Base-by-base conservation (phyloP, 2,329 filamentous ascomycete species). In the Trichophyton verrucosum region DNA sequence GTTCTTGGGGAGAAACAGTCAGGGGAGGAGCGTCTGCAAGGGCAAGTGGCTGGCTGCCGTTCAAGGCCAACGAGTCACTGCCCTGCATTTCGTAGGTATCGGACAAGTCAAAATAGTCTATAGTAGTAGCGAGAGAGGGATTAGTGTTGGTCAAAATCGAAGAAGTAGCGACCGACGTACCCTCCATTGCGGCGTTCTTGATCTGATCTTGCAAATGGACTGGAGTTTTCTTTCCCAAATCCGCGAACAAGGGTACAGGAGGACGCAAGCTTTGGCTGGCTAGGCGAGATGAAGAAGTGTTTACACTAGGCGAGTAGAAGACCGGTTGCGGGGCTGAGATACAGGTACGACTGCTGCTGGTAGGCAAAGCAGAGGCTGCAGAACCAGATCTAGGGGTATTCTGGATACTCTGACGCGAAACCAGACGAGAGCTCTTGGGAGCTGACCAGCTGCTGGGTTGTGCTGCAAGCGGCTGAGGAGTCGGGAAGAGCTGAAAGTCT, bases 1-100 rank as follows among this genome's bases (percentile, higher is more conserved):
- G 79, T 69, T 96, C 90, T 73, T 88, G 86, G 20, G 91, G 91
- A 64, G 91, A 96, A 64, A 96, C 82, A 47, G 91, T 96, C 68
- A 15, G 20, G 20, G 49, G 49, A 38, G 33, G 8, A 3, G 49
- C 22, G 11, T 53, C 49, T 11, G 13, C 13, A 24, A 47, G 8
- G 22, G 9, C 22, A 24, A 24, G 15, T 15, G 49, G 5, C 40
- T 44, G 40, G 40, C 4, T 44, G 7, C n/a, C n/a, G n/a, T 44
- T 17, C 40, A 44, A 17, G 40, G 40, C 7, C 13, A 44, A 15
- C 40, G 20, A 11, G n/a, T 47, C 44, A 11, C 20, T 24, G 44
- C 20, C 20, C 9, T 20, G 17, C 44, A 47, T 47, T 8, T 47
- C 44, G 20, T 9, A 47, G 44, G 33, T 38, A 13, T 20, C n/a